Percentiles rank a stretch among this genome's conserved stretches.
Evolutionary conservation across 441 rosid species (phyloP).

Genomic region (Adansonia rubrostipa): DNA sequence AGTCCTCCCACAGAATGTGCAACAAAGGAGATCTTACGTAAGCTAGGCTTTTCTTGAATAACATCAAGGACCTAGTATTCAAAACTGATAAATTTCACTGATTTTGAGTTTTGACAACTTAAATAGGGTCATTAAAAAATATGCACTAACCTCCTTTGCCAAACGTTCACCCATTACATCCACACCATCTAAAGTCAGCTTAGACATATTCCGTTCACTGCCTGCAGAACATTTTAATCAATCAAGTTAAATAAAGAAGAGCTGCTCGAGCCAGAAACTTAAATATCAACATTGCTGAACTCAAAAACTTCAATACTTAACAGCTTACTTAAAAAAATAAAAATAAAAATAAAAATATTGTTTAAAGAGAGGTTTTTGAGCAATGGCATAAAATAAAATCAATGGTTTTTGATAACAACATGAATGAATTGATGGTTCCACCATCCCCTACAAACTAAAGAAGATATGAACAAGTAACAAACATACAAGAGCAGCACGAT

Average conservation of each 20-base stretch:
- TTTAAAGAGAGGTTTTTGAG: neutral
- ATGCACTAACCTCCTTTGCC: constrained; percentile 66
- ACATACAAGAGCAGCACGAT: neutral
- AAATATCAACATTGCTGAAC: neutral
- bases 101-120: neutral
- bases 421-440: neutral
- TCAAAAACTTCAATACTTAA: neutral
- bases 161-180: constrained; percentile 98
- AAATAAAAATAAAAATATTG: neutral
- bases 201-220: constrained; percentile 71
- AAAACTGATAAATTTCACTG: constrained; percentile 17
- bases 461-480: neutral
- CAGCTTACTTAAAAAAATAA: neutral
- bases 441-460: neutral
- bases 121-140: neutral
- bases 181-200: constrained; percentile 81
- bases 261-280: neutral
- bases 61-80: constrained; percentile 72
- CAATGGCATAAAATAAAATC: neutral
- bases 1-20: constrained; percentile 98
- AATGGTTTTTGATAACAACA: neutral
- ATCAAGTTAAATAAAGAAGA: neutral
- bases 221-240: constrained; percentile 52
- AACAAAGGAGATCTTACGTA: constrained; percentile 83
- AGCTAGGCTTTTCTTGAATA: constrained; percentile 59